Evolutionary conservation across 805 yeast species (phyloP).

Genomic region (Pichia insulana): DNA sequence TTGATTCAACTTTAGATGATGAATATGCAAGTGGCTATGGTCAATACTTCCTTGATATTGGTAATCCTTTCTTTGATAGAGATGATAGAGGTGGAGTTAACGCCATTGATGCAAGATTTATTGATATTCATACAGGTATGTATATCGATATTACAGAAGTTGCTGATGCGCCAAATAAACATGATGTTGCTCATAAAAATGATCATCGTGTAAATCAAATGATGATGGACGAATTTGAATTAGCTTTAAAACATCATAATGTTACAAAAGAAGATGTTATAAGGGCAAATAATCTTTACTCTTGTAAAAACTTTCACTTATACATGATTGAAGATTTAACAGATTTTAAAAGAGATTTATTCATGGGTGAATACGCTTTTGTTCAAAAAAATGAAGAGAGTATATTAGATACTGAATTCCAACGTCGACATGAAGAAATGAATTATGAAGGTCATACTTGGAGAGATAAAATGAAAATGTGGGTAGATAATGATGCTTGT

Average conservation of each 20-base stretch:
- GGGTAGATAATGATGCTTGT: conserved; percentile 16
- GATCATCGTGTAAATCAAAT: conserved; percentile 2
- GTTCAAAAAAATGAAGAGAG: conserved; percentile 34
- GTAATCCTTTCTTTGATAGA: conserved; percentile 27
- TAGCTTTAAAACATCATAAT: conserved; percentile 11
- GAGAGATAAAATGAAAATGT: conserved; percentile 14
- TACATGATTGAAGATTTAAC: conserved; percentile 38
- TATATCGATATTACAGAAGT: conserved; percentile 37
- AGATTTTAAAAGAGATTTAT: conserved; percentile 43
- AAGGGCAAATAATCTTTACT: conserved; percentile 15
- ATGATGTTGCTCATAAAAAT: not conserved
- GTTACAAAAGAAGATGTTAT: conserved; percentile 2
- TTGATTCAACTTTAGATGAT: conserved; percentile 27
- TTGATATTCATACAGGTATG: conserved; percentile 40
- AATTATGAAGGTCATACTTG: conserved; percentile 18
- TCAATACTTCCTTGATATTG: conserved; percentile 25
- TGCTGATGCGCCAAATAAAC: conserved; percentile 9
- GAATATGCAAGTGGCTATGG: conserved; percentile 26
- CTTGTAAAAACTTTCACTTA: conserved; percentile 51
- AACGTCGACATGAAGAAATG: conserved; percentile 14
- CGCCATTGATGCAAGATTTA: conserved; percentile 45
- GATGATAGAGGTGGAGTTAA: conserved; percentile 37
- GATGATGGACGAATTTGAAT: conserved; percentile 12
- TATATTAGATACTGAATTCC: conserved; percentile 33
- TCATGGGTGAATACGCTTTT: conserved; percentile 45